Evolutionary conservation across 441 rosid species (phyloP).

Genomic region (Metrosideros polymorpha): DNA sequence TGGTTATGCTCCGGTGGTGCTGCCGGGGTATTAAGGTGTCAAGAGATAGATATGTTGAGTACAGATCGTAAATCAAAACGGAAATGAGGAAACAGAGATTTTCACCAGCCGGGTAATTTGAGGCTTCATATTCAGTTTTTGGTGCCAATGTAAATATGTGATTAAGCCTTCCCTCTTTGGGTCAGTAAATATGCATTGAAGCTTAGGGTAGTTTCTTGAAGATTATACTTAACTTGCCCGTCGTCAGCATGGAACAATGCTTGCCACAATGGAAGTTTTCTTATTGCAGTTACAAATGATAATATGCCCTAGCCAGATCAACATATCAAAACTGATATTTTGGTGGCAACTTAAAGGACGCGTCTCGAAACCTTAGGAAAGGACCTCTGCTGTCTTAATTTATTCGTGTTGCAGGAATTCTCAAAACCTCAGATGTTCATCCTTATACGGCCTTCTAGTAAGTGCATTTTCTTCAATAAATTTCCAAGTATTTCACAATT

Average conservation of each 20-base stretch:
- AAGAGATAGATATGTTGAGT: constrained; percentile 22
- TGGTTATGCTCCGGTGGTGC: constrained; percentile 90
- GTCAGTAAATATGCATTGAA: background rate
- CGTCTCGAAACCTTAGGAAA: no score
- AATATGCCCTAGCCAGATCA: no score
- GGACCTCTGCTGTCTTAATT: no score
- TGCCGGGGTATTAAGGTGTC: constrained; percentile 76
- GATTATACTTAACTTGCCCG: background rate
- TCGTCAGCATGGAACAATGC: background rate
- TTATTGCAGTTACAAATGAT: background rate
- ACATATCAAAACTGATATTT: no score
- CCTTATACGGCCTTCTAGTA: no score
- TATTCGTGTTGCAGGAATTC: no score
- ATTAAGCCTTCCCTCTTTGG: background rate
- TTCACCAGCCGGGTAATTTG: background rate
- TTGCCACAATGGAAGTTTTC: background rate
- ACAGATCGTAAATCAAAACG: background rate
- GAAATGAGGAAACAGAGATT: background rate
- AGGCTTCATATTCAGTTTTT: background rate
- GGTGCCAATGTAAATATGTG: background rate
- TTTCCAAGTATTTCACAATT: no score
- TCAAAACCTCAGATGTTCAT: no score
- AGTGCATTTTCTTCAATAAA: no score
- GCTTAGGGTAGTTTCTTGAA: background rate
- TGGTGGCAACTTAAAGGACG: no score